These are phyloP conservation scores for Malassezia arunalokei DNA, from an alignment of 1,284 basidiomycete species.

Conservation along the genomic window DNA sequence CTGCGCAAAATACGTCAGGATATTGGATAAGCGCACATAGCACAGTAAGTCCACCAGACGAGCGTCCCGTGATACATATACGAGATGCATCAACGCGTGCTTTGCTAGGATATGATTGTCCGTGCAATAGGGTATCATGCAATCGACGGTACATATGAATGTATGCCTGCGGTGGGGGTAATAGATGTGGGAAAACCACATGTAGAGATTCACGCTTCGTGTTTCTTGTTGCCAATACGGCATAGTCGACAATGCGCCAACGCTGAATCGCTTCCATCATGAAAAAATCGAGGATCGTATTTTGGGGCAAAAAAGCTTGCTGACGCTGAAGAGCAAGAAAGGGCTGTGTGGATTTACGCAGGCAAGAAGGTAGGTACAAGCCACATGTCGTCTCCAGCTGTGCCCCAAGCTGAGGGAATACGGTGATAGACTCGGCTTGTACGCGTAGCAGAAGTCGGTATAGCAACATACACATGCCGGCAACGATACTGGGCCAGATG, in stretches of 20 bases:
- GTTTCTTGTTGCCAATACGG: conserved; percentile 17
- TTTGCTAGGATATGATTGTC: not conserved
- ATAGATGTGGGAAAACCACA: conserved; percentile 15
- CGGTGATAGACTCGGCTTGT: conserved; percentile 10
- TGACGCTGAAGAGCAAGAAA: not conserved
- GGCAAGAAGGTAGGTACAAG: conserved; percentile 6
- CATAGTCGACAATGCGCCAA: conserved; percentile 30
- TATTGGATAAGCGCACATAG: conserved; percentile 49
- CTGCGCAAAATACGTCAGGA: conserved; percentile 20
- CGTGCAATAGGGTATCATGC: conserved; percentile 10
- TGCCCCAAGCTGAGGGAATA: conserved; percentile 26
- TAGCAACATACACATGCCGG: not conserved
- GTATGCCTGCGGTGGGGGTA: conserved; percentile 18
- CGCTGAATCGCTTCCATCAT: conserved; percentile 24
- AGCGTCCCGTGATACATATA: conserved; percentile 37
- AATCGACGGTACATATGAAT: conserved; percentile 19
- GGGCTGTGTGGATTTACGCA: not conserved
- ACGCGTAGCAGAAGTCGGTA: not conserved
- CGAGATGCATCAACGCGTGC: conserved; percentile 14
- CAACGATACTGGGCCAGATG: not conserved
- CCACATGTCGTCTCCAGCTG: conserved; percentile 27
- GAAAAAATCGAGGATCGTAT: conserved; percentile 31
- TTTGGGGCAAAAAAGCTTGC: conserved; percentile 22
- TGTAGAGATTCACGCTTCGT: not conserved
- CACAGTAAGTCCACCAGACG: conserved; percentile 55